Percentiles rank a stretch among this genome's conserved stretches.
Conservation (phyloP, 2,329 filamentous ascomycete genomes). For the Emergomyces orientalis region DNA sequence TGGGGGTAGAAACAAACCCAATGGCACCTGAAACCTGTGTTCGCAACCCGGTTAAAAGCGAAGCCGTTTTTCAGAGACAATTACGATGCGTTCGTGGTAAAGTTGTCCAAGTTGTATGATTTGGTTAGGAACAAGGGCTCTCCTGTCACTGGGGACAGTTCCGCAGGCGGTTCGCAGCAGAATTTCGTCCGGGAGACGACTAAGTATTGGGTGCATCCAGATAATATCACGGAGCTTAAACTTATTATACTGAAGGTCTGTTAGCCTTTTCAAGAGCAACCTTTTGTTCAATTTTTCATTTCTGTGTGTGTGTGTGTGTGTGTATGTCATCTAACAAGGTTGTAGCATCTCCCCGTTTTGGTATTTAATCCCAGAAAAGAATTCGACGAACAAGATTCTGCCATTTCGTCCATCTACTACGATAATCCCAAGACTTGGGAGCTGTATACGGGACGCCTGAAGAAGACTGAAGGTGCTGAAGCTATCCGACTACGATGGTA, state of each 20-base stretch:
- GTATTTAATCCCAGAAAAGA: constrained; percentile 98
- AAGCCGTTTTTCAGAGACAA: constrained; percentile 99
- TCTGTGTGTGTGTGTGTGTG: not conserved
- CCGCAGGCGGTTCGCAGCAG: constrained; percentile 83
- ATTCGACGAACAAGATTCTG: constrained; percentile 79
- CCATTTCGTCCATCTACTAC: constrained; percentile 97
- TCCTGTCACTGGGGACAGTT: constrained; percentile 81
- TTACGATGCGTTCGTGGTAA: constrained; percentile 90
- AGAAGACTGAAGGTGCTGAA: constrained; percentile 96
- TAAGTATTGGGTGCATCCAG: constrained; percentile 98
- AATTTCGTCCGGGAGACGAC: constrained; percentile 96
- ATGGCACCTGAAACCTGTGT: constrained; percentile 92
- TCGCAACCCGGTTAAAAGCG: constrained; percentile 84
- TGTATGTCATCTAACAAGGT: not conserved
- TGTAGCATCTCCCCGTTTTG: constrained; percentile 75
- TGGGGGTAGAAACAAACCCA: constrained; percentile 70
- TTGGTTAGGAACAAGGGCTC: constrained; percentile 87
- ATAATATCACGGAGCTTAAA: constrained; percentile 97
- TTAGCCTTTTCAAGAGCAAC: not conserved
- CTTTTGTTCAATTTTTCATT: not conserved
- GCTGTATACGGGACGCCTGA: constrained; percentile 83
- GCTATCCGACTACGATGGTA: constrained; percentile 96
- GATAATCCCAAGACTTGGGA: constrained; percentile 94
- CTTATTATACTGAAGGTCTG: constrained; percentile 81
- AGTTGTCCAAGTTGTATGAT: constrained; percentile 91